Base-by-base conservation (phyloP, 257 asterid species). In the Nicotiana attenuata region DNA sequence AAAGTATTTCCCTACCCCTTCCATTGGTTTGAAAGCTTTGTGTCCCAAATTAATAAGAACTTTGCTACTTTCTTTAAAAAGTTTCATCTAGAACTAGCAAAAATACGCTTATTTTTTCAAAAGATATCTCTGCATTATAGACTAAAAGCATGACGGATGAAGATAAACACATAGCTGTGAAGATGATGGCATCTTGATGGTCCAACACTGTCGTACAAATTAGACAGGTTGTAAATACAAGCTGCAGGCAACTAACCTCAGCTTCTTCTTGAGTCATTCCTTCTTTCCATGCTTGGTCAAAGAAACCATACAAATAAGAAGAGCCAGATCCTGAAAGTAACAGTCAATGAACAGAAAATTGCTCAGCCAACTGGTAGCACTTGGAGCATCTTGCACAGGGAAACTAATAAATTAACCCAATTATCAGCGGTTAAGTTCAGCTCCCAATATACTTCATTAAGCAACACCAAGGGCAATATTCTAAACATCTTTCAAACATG, bases 261-360 rank as follows among this genome's bases (percentile, higher is more conserved):
- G 94, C 96, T 86, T 93, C 98, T 61, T 91, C 93, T 84, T 66
- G 91, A 55, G 94, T 90, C 97, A 93, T 93, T 77, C 96, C 97
- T 87, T 88, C 93, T 87, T 84, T 92, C 97, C 98, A 93, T 29
- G 77, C 94, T 87, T 93, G 93, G 85, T 93, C 97, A 85, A 93
- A 91, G 87, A 91, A 92, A 45, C 97, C 98, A 77, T 93, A 93
- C 85, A 93, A 84, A 83, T 93, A 93, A 2, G 90, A 52, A 5
- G 97, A 93, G 28, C 98, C 98, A 38, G 97, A 93, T 76, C 98
- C 97, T 93, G 56, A 38, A 68, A 68, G 87, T 76, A 63, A 68
- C 59, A 80, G 41, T 61, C 26, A 82, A 60, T 52, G 77, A 41
- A 85, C 78, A 82, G 56, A 78, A 35, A 11, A 60, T 79, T 61